Conservation (phyloP, 352 stramenopile genomes). For the Pythium plurisporium region DNA sequence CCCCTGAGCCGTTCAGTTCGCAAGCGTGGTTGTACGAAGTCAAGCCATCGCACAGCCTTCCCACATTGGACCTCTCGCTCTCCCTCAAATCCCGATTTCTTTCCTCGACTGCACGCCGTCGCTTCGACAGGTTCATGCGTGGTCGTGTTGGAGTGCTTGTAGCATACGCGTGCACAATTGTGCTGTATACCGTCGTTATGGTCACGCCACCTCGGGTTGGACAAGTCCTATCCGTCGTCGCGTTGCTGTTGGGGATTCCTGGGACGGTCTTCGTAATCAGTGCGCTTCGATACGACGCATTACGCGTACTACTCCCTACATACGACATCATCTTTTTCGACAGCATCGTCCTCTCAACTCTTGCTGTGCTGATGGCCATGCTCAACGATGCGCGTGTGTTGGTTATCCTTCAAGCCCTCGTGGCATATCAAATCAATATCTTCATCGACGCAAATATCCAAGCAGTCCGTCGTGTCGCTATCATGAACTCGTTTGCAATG, state of each 20-base stretch:
- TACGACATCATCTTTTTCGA: constrained; percentile 19
- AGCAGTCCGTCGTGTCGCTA: neutral
- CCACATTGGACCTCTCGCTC: constrained; percentile 13
- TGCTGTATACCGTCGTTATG: constrained; percentile 4
- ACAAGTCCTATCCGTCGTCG: neutral
- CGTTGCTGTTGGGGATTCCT: neutral
- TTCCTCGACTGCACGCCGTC: neutral
- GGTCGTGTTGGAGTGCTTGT: neutral
- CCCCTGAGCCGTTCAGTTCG: neutral
- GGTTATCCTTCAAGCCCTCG: neutral
- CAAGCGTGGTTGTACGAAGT: constrained; percentile 2
- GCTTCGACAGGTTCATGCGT: constrained; percentile 2
- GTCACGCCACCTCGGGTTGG: neutral
- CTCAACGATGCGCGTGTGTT: constrained; percentile 8
- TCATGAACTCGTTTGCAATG: constrained; percentile 9
- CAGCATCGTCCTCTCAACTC: neutral
- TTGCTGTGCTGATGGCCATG: constrained; percentile 5
- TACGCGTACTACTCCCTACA: constrained; percentile 13
- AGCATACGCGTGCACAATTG: neutral
- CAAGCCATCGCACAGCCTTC: neutral
- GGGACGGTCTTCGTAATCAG: neutral
- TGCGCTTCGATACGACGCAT: neutral
- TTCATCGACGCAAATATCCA: constrained; percentile 20
- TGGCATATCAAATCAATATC: constrained; percentile 19
- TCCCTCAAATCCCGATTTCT: constrained; percentile 7